Conservation (phyloP, 768 basidiomycete species). For the Russula earlei region DNA sequence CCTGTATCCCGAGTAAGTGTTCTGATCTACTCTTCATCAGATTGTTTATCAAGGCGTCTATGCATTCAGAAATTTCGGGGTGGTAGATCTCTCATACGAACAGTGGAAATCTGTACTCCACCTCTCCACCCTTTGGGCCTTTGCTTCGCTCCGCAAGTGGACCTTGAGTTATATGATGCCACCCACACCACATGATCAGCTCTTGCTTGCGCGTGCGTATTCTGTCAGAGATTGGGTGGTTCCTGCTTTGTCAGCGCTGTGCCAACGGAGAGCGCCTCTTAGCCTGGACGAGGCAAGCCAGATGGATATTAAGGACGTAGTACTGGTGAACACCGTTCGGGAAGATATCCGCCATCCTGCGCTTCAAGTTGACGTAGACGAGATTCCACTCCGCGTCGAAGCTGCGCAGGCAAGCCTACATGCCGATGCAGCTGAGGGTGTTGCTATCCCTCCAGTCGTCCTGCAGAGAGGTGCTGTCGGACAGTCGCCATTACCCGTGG, state of each 20-base stretch:
- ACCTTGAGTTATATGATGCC: neutral
- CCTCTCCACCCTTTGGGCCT: conserved; percentile 26
- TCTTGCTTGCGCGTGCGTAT: conserved; percentile 6
- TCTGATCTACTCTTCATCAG: too few relatives aligned
- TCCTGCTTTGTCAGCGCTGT: conserved; percentile 6
- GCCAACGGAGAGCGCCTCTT: neutral
- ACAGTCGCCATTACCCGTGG: too few relatives aligned
- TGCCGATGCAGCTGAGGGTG: too few relatives aligned
- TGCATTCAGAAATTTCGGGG: conserved; percentile 3
- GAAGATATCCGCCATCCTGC: conserved; percentile 1
- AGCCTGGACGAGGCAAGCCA: conserved; percentile 4
- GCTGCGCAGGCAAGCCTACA: neutral
- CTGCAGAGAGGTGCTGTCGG: too few relatives aligned
- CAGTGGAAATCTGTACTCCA: conserved; percentile 25
- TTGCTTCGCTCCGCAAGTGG: conserved; percentile 22
- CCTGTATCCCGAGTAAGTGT: too few relatives aligned
- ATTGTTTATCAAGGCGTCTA: neutral
- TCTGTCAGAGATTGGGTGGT: conserved; percentile 2
- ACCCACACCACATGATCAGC: conserved; percentile 5
- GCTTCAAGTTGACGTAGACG: neutral
- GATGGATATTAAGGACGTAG: conserved; percentile 7
- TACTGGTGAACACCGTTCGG: conserved; percentile 6
- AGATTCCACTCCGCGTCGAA: neutral
- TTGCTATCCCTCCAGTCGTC: too few relatives aligned
- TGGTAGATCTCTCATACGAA: conserved; percentile 10